Base-by-base conservation (phyloP, 2,329 filamentous ascomycete genomes). In the Cladosporium cucumerinum region DNA sequence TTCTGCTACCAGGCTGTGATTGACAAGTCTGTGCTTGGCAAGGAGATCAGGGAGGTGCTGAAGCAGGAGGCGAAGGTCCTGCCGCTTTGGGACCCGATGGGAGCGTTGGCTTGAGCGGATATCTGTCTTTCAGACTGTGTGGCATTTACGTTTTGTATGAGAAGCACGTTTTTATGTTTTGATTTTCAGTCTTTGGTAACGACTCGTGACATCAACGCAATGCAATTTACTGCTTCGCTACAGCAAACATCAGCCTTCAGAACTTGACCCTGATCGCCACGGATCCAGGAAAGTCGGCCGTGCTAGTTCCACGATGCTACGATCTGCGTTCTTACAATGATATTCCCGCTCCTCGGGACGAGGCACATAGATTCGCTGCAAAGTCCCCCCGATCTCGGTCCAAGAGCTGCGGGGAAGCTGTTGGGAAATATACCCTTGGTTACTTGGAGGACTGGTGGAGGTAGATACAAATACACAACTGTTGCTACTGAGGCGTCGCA, bases 1-100 rank as follows among this genome's bases (percentile, higher is more conserved):
- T 96, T 93, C 79, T 87, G 90, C 51, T 96, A 93, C 74, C 92
- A 96, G 81, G 91, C 89, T 8, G 92, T 96, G 16, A 87, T 96
- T 6, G 91, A 96, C 74, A 88, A 89, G 0, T 83, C 82, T 5
- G 75, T 82, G 26, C 78, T 83, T 3, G 81, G 81, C 63, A 84
- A 85, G 72, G 86, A 89, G 70, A 82, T 95, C 12, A 82, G 82
- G 66, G 89, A 92, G 71, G 86, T 95, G 26, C 77, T 94, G 61
- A 84, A 86, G 69, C 85, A 89, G 79, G 82, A 91, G 72, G 86
- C 92, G 0, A 84, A 88, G 67, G 85, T 91, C 62, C 78, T 94
- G 66, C 89, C 89, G 1, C 78, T 77, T 14, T 78, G 75, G 76
- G 77, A 79, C 69, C 77, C 77, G 1, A 77, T 79, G 75, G 77